These are phyloP conservation scores for Setaria viridis DNA, from an alignment of 202 grass and related monocot species.

Conservation along the genomic window DNA sequence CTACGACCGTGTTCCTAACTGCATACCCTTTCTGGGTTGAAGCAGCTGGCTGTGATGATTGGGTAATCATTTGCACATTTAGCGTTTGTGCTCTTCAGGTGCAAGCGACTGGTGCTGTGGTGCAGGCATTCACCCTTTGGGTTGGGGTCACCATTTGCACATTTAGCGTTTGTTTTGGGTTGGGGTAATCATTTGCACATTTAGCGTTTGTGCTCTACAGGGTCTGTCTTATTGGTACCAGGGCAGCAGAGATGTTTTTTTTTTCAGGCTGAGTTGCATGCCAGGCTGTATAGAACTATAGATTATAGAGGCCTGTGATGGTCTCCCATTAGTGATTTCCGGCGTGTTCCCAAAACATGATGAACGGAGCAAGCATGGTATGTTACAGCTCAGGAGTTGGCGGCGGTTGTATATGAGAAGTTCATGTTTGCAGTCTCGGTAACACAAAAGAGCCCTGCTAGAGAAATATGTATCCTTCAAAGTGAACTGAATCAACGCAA, in stretches of 20 bases:
- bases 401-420: background rate
- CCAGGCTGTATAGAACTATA: background rate
- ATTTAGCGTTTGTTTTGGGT: background rate
- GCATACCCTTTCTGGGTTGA: background rate
- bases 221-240: no score
- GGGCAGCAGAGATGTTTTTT: no score
- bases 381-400: background rate
- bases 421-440: background rate
- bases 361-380: background rate
- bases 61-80: background rate
- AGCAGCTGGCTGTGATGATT: background rate
- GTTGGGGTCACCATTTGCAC: no score
- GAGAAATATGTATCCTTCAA: background rate
- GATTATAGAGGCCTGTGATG: background rate
- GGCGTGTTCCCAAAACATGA: background rate
- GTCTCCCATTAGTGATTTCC: background rate
- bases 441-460: background rate
- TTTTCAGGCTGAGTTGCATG: background rate
- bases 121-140: background rate
- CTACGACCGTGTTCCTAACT: background rate
- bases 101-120: background rate
- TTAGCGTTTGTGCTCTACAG: background rate
- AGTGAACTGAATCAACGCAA: background rate
- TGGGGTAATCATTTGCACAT: background rate
- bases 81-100: background rate